These are phyloP conservation scores for Dothistroma septosporum DNA, from an alignment of 2,329 filamentous ascomycete genomes.

Conservation along the genomic window DNA sequence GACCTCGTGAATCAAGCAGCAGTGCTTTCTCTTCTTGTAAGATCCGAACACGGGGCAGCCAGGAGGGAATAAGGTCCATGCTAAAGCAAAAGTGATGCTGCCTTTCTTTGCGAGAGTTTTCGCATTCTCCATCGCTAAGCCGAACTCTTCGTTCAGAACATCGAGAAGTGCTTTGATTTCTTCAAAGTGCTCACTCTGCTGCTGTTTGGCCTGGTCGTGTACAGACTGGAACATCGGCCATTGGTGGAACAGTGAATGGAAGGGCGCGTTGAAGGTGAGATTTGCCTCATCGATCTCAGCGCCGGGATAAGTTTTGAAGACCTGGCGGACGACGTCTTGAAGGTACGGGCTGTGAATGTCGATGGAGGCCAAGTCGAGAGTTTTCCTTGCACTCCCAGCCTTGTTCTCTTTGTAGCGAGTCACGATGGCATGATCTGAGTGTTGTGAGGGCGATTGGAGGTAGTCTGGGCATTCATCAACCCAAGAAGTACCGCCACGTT, in stretches of 20 bases:
- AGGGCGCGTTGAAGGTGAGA: slow-evolving; percentile 14
- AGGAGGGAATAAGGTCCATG: slow-evolving; percentile 20
- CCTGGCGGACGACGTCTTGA: slow-evolving; percentile 8
- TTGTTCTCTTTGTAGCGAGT: slow-evolving; percentile 14
- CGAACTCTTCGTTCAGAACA: slow-evolving; percentile 10
- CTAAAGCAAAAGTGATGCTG: slow-evolving; percentile 16
- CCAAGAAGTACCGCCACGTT: slow-evolving; percentile 16
- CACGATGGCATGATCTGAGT: slow-evolving; percentile 12
- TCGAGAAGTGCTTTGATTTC: slow-evolving; percentile 12
- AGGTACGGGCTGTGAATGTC: slow-evolving; percentile 16
- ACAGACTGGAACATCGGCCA: slow-evolving; percentile 11
- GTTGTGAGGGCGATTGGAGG: slow-evolving; percentile 6
- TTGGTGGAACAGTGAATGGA: slow-evolving; percentile 17
- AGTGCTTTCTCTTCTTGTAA: slow-evolving; percentile 11
- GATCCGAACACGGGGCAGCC: slow-evolving; percentile 12
- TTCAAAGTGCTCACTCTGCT: slow-evolving; percentile 6
- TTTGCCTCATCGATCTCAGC: slow-evolving; percentile 16
- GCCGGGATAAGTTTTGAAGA: slow-evolving; percentile 17
- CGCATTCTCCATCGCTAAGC: slow-evolving; percentile 4
- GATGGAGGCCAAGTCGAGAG: slow-evolving; percentile 12
- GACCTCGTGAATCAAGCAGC: slow-evolving; percentile 12
- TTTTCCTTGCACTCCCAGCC: slow-evolving; percentile 4
- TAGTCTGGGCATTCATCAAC: slow-evolving; percentile 13
- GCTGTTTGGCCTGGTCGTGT: slow-evolving; percentile 6
- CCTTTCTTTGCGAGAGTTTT: slow-evolving; percentile 15